These are phyloP conservation scores for Darksidea phi DNA, from an alignment of 495 filamentous ascomycete genomes.

Conservation along the genomic window DNA sequence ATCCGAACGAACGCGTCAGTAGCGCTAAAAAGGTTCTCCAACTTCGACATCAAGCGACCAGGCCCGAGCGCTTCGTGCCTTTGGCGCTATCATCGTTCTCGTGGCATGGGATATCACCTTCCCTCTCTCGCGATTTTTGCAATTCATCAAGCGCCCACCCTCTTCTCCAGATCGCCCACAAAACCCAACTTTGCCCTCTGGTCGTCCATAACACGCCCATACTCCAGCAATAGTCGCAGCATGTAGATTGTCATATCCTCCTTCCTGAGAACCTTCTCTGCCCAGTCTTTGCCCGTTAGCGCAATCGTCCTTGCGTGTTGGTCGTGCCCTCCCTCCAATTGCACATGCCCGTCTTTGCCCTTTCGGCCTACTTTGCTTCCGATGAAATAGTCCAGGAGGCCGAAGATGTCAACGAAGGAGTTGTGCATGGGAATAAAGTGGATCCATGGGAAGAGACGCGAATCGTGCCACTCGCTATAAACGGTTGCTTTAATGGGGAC, in stretches of 20 bases:
- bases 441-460: constrained; percentile 42
- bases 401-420: constrained; percentile 70
- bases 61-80: too few relatives aligned
- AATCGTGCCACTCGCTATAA: constrained; percentile 47
- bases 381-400: constrained; percentile 77
- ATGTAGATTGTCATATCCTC: constrained; percentile 39
- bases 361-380: constrained; percentile 42
- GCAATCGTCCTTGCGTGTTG: constrained; percentile 34
- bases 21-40: too few relatives aligned
- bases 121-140: too few relatives aligned
- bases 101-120: too few relatives aligned
- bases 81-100: too few relatives aligned
- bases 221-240: constrained; percentile 36
- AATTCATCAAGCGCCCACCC: too few relatives aligned
- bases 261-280: constrained; percentile 30
- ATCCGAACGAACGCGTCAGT: too few relatives aligned
- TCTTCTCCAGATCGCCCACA: constrained; percentile 21
- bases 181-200: constrained; percentile 31
- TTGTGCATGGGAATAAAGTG: constrained; percentile 79
- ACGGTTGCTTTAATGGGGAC: constrained; percentile 47
- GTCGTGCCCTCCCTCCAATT: constrained; percentile 27
- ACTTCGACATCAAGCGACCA: too few relatives aligned
- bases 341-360: not conserved
- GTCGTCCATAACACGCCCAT: constrained; percentile 32
- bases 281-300: constrained; percentile 32